These are phyloP conservation scores for Leishmania arabica DNA, from an alignment of 208 protist species.

Conservation along the genomic window DNA sequence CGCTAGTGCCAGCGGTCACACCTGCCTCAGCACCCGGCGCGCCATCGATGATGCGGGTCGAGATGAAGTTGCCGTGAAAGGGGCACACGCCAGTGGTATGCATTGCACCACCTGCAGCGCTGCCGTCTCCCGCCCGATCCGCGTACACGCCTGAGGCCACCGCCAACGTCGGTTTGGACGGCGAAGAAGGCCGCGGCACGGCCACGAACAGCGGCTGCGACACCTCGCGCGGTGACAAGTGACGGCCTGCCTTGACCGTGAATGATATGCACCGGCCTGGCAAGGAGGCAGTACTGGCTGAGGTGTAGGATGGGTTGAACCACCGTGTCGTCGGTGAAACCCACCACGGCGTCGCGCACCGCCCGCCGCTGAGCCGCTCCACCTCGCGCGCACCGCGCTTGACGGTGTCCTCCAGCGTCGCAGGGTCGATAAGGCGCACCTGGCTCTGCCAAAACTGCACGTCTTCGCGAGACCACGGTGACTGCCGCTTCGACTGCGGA, in stretches of 20 bases:
- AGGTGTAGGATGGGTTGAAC: slow-evolving; percentile 23
- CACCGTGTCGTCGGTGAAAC: slow-evolving; percentile 50
- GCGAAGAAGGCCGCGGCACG: slow-evolving; percentile 12
- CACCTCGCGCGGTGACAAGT: slow-evolving; percentile 63
- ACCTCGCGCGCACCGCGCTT: slow-evolving; percentile 67
- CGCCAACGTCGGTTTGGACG: neutral
- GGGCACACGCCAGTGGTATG: slow-evolving; percentile 12
- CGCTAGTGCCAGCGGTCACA: neutral
- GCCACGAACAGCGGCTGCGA: slow-evolving; percentile 65
- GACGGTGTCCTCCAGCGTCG: slow-evolving; percentile 47
- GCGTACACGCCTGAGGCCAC: neutral
- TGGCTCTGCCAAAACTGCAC: slow-evolving; percentile 37
- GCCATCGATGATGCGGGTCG: slow-evolving; percentile 39
- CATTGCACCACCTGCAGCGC: neutral
- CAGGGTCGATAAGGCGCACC: slow-evolving; percentile 56
- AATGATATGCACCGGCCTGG: slow-evolving; percentile 63
- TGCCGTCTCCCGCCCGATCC: neutral
- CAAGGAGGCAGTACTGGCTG: slow-evolving; percentile 12
- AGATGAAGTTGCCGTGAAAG: slow-evolving; percentile 42
- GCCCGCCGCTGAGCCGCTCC: slow-evolving; percentile 30
- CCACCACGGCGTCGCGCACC: slow-evolving; percentile 83
- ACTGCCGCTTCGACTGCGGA: neutral
- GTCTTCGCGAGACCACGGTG: slow-evolving; percentile 5
- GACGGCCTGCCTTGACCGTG: slow-evolving; percentile 43
- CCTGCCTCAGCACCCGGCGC: slow-evolving; percentile 17